These are phyloP conservation scores for Anthoceros angustus DNA, from an alignment of 225 moss, liverwort and hornwort genomes.

Conservation along the genomic window DNA sequence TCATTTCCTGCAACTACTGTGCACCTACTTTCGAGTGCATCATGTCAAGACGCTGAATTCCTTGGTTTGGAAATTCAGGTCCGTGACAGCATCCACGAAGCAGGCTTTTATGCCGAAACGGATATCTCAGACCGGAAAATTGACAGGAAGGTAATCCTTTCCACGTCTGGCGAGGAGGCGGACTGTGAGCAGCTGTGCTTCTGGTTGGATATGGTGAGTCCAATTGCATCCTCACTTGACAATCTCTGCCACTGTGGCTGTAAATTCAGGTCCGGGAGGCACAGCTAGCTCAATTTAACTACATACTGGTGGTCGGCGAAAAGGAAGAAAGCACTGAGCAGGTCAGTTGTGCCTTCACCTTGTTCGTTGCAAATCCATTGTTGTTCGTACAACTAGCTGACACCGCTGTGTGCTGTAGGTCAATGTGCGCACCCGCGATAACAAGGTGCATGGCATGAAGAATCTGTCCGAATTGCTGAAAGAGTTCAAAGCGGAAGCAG, in stretches of 20 bases:
- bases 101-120: conserved; percentile 70
- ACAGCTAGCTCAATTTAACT: conserved; percentile 87
- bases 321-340: conserved; percentile 43
- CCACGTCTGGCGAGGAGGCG: not conserved
- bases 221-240: not conserved
- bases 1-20: conserved; percentile 4
- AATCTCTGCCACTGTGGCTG: not conserved
- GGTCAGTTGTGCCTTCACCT: conserved; percentile 12
- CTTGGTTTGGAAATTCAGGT: conserved; percentile 25
- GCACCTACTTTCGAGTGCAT: not conserved
- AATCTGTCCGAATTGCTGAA: conserved; percentile 40
- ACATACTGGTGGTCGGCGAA: conserved; percentile 89
- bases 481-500: conserved; percentile 47
- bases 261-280: conserved; percentile 62
- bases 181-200: not conserved
- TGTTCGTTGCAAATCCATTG: not conserved
- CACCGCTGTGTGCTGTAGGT: conserved; percentile 31
- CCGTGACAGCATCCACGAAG: conserved; percentile 39
- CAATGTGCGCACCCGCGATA: conserved; percentile 69
- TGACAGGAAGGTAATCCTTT: conserved; percentile 35
- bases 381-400: not conserved
- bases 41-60: not conserved
- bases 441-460: conserved; percentile 52
- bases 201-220: not conserved
- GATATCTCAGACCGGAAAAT: conserved; percentile 55